Percentiles rank a stretch among this genome's conserved stretches.
Conservation (phyloP, 345 rosid species). For the Sisymbrium irio region DNA sequence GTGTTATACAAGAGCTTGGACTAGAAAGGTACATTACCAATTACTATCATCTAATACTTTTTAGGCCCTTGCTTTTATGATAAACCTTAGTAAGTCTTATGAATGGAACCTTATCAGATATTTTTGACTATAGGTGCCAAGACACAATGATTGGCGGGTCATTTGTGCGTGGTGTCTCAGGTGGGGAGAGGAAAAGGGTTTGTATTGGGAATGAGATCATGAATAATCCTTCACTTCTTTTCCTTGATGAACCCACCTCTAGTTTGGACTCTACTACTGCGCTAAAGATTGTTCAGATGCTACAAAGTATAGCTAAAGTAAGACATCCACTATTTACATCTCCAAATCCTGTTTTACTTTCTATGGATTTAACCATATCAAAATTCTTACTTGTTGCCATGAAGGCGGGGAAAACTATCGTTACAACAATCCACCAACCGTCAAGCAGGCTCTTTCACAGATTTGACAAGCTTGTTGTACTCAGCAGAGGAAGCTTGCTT, state of each 20-base stretch:
- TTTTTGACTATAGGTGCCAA: constrained; percentile 56
- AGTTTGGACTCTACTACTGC: constrained; percentile 97
- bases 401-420: constrained; percentile 86
- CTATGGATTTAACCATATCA: neutral
- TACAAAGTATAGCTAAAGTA: constrained; percentile 86
- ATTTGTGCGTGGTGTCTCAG: constrained; percentile 88
- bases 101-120: neutral
- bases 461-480: constrained; percentile 81
- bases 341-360: neutral
- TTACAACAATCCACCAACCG: constrained; percentile 94
- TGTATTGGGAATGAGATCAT: constrained; percentile 88
- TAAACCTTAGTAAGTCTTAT: neutral
- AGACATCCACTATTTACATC: constrained; percentile 9
- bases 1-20: constrained; percentile 79
- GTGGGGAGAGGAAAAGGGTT: constrained; percentile 93
- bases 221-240: constrained; percentile 82
- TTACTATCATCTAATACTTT: neutral
- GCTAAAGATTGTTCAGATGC: constrained; percentile 67
- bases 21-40: constrained; percentile 63
- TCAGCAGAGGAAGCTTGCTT: constrained; percentile 86
- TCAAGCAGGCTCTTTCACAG: constrained; percentile 93
- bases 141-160: constrained; percentile 95
- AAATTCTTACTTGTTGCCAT: constrained; percentile 27
- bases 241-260: constrained; percentile 97
- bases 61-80: neutral